Percentiles rank a stretch among this genome's conserved stretches.
These are phyloP conservation scores for Sphagnum contortum DNA, from an alignment of 225 moss, liverwort and hornwort genomes.

Conservation along the genomic window DNA sequence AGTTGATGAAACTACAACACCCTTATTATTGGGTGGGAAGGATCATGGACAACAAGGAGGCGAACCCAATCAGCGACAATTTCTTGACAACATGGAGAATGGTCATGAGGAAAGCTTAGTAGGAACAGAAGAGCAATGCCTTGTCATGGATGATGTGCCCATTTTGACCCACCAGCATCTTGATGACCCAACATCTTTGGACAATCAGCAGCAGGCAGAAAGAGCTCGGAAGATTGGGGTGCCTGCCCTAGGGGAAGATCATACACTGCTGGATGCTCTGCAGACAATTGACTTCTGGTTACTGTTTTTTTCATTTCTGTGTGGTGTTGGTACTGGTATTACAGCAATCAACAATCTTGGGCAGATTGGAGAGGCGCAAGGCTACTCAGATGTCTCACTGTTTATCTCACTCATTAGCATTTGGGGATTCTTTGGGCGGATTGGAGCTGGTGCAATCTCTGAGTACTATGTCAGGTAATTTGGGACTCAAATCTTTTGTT, in stretches of 20 bases:
- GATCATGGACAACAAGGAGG: neutral
- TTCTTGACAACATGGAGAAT: too few species aligned
- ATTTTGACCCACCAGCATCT: neutral
- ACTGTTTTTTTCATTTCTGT: constrained; percentile 10
- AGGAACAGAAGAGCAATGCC: neutral
- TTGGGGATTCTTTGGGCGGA: constrained; percentile 7
- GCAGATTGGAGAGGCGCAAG: constrained; percentile 13
- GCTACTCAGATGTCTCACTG: constrained; percentile 5
- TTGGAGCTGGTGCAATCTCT: constrained; percentile 3
- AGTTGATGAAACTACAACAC: neutral
- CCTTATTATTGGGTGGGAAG: neutral
- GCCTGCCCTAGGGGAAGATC: neutral
- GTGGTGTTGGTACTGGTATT: constrained; percentile 9
- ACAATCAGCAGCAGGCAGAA: neutral
- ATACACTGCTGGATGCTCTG: constrained; percentile 7
- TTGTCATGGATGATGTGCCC: neutral
- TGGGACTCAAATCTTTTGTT: neutral
- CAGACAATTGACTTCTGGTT: constrained; percentile 7
- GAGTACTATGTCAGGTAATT: constrained; percentile 7
- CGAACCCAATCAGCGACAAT: neutral
- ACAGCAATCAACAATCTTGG: constrained; percentile 13
- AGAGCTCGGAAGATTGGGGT: neutral
- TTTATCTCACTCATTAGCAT: constrained; percentile 13
- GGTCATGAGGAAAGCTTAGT: too few species aligned
- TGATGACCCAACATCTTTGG: neutral